Base-by-base conservation (phyloP, 768 basidiomycete genomes). In the Trametes gibbosa region DNA sequence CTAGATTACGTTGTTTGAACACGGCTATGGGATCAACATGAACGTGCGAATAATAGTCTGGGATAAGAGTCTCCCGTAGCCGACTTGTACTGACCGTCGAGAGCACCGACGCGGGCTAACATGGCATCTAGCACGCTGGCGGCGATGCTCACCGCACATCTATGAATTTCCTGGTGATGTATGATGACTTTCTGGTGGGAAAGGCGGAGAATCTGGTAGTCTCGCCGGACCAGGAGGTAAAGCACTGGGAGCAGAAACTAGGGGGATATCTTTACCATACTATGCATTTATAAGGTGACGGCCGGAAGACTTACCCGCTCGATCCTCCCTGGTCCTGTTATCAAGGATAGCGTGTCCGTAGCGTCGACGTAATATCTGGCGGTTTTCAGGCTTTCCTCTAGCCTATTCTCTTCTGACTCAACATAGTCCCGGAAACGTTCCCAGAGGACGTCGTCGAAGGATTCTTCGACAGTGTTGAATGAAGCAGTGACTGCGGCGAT, bases 241-340 rank as follows among this genome's bases (percentile, higher is more conserved):
- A 77, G 53, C 19, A 77, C 56, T 0, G 75, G 74, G 2, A 75
- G 65, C 9, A 75, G 40, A 52, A 71, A 70, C 74, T 77, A 24
- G 13, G 9, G 32, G 19, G 45, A 39, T 62, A 69, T 35, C 23
- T 41, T 12, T 35, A 7, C 34, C 40, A 41, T 9, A 41, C 13
- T 41, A 12, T 7, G 34, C 34, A 35, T 7, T 14, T 35, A 7
- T 14, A 14, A 14, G 7, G 7, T 35, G 34, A 14, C 34, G 34
- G 34, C 34, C 14, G 34, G 34, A 35, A 35, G 34, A 6, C 34
- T 21, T 48, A 74, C 74, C 40, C 67, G 57, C 58, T 76, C 75
- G 25, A 75, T 71, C 21, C 73, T 60, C 10, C 75, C 72, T 0
- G 66, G 65, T 7, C 73, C 75, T 0, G 63, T 66, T 25, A 74